Percentiles rank a stretch among this genome's conserved stretches.
Conservation (phyloP, 2,329 filamentous ascomycete genomes). For the Blastomyces percursus region DNA sequence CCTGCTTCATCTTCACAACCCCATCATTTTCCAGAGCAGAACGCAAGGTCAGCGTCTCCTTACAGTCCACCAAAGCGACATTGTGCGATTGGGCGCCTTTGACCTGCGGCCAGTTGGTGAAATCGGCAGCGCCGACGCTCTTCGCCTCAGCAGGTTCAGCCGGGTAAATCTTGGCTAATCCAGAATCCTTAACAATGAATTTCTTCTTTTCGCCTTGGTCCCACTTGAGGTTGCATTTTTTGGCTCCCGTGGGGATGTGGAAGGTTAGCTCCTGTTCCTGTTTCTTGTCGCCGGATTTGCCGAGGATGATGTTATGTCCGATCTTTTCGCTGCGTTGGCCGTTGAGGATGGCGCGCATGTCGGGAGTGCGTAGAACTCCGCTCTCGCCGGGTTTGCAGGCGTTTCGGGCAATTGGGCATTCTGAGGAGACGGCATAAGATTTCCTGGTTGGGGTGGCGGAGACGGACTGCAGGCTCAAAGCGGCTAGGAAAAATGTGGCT, state of each 20-base stretch:
- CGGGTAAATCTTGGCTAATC: background rate
- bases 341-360: background rate
- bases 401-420: background rate
- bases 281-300: background rate
- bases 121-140: background rate
- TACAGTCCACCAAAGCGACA: background rate
- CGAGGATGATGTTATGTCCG: background rate
- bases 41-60: background rate
- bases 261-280: background rate
- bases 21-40: background rate
- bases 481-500: background rate
- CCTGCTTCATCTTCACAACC: background rate
- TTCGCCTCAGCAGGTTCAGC: background rate
- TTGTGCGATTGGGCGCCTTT: background rate
- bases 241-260: background rate
- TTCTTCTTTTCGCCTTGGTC: background rate
- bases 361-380: background rate
- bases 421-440: background rate
- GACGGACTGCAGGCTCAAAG: background rate
- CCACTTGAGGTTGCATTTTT: background rate
- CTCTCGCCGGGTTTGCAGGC: background rate
- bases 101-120: constrained; percentile 5
- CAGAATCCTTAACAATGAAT: background rate
- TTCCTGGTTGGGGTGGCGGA: background rate
- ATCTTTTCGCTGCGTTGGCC: background rate